Evolutionary conservation across 306 rosid genomes (phyloP), one percentile per base, ranked within the genome.

Genomic region (Dryas alaskensis): DNA sequence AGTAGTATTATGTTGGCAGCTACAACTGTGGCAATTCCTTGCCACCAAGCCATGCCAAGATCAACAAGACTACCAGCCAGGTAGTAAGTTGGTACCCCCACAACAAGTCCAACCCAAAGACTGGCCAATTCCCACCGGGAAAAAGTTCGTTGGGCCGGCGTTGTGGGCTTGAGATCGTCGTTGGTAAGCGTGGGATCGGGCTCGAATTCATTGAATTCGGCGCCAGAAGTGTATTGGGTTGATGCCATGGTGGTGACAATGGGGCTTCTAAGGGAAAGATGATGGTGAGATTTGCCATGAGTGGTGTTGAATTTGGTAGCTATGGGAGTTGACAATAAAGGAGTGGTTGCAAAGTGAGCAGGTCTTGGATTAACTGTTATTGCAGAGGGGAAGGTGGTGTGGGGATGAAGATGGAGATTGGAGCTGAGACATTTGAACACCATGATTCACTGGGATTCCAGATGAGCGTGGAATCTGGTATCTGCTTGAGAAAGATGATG

Each of bases 1-100:
- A 89, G 47, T 1, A 90, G 82, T 9, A 91, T 77, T 8, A 83
- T 11, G 68, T 91, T 94, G 55, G 97, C 97, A 0, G 77, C 48
- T 16, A 89, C 87, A 25, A 94, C 97, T 8, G 97, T 94, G 17
- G 85, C 87, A 40, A 94, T 86, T 6, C 97, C 98, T 81, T 94
- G 97, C 98, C 96, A 89, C 97, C 98, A 94, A 8, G 98, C 85
- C 98, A 93, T 93, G 0, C 98, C 98, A 16, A 93, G 94, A 25
- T 93, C 97, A 19, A 93, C 97, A 3, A 93, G 85, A 67, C 92
- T 88, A 0, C 98, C 97, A 8, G 97, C 98, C 19, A 93, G 84
- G 82, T 93, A 93, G 53, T 89, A 91, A 3, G 98, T 57, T 6
- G 98, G 98, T 19, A 93, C 96, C 25, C 96, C 98, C 61, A 93